These are phyloP conservation scores for Athelia sp. DNA, from an alignment of 1,284 basidiomycete genomes.

Conservation along the genomic window DNA sequence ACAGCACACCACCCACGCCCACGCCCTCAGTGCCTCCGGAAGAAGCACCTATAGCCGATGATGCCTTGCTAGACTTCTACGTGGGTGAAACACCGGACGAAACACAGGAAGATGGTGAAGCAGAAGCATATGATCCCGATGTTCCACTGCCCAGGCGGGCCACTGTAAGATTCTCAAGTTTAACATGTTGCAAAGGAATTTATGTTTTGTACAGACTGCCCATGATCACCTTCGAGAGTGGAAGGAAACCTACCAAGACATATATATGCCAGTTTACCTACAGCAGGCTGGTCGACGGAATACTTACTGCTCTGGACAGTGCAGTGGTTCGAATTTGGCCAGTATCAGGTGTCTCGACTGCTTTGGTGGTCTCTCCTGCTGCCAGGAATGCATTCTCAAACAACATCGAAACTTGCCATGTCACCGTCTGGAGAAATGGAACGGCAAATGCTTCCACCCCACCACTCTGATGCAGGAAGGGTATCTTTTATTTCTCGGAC, in stretches of 20 bases:
- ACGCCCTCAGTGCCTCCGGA: no score
- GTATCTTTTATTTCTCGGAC: constrained; percentile 5
- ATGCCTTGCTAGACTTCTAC: no score
- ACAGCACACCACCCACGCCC: no score
- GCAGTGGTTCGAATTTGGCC: neutral
- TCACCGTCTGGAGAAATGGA: constrained; percentile 5
- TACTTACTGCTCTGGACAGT: neutral
- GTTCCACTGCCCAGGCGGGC: no score
- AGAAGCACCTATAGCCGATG: no score
- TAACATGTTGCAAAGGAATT: neutral
- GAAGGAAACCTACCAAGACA: neutral
- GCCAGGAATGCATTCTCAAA: neutral
- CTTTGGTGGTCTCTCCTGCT: constrained; percentile 1
- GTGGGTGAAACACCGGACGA: no score
- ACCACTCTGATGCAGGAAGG: neutral
- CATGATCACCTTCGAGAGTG: neutral
- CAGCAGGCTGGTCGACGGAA: neutral
- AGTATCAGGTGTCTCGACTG: constrained; percentile 3
- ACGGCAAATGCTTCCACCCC: neutral
- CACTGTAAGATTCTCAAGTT: neutral
- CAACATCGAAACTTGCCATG: constrained; percentile 2
- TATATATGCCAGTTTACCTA: neutral
- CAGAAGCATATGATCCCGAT: no score
- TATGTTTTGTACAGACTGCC: neutral
- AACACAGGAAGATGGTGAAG: no score